Conservation (phyloP, 192 early-diverging fungal genomes). For the Rhizoclosmatium sp. region DNA sequence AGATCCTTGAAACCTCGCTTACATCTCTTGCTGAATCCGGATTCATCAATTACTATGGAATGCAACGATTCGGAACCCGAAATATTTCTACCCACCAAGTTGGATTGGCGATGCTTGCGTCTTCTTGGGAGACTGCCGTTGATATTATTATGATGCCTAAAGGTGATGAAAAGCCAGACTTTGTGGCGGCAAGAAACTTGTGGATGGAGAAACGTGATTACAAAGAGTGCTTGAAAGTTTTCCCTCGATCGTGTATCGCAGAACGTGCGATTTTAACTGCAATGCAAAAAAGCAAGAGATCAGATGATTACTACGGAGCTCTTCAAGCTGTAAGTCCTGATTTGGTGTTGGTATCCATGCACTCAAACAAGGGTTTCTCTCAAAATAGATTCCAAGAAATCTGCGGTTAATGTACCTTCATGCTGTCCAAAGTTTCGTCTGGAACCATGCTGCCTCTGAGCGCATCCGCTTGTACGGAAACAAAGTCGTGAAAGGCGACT, state of each 20-base stretch:
- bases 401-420: slow-evolving; percentile 93
- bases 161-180: slow-evolving; percentile 71
- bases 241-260: slow-evolving; percentile 74
- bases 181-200: slow-evolving; percentile 66
- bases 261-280: slow-evolving; percentile 75
- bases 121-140: slow-evolving; percentile 74
- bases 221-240: slow-evolving; percentile 60
- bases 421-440: slow-evolving; percentile 94
- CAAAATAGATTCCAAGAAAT: slow-evolving; percentile 77
- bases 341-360: not conserved
- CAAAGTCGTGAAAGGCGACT: slow-evolving; percentile 81
- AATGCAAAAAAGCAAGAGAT: slow-evolving; percentile 57
- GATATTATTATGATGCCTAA: slow-evolving; percentile 87
- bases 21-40: slow-evolving; percentile 73
- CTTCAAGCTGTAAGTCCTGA: slow-evolving; percentile 60
- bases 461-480: slow-evolving; percentile 74
- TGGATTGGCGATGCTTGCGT: slow-evolving; percentile 77
- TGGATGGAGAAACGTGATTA: slow-evolving; percentile 76
- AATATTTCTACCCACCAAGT: slow-evolving; percentile 80
- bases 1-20: slow-evolving; percentile 63
- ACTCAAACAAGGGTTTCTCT: not conserved
- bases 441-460: slow-evolving; percentile 87
- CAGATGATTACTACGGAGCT: slow-evolving; percentile 65
- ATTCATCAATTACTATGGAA: slow-evolving; percentile 98
- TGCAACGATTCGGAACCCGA: slow-evolving; percentile 97